These are phyloP conservation scores for Saksenaea vasiformis DNA, from an alignment of 371 early-diverging fungal species.

Conservation along the genomic window DNA sequence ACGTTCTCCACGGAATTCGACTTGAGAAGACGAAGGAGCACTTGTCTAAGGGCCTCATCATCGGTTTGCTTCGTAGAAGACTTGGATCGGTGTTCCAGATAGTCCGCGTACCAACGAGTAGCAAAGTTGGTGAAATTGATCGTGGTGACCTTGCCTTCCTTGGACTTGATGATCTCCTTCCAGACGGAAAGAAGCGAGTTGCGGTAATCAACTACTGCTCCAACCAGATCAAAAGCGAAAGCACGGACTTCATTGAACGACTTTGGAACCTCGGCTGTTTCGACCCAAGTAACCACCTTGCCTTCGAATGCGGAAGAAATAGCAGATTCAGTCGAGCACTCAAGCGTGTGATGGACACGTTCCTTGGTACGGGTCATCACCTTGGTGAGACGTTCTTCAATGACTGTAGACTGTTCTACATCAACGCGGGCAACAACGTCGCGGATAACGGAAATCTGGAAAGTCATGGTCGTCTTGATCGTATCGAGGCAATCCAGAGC, in stretches of 20 bases:
- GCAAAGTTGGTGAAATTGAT: constrained; percentile 26
- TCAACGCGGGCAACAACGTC: constrained; percentile 21
- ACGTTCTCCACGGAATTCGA: constrained; percentile 19
- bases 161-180: constrained; percentile 16
- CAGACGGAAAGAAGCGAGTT: constrained; percentile 25
- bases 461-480: constrained; percentile 23
- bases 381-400: constrained; percentile 18
- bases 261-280: constrained; percentile 33
- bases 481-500: constrained; percentile 30
- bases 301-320: constrained; percentile 41
- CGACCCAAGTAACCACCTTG: constrained; percentile 39
- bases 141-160: constrained; percentile 17
- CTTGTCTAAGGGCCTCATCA: constrained; percentile 19
- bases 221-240: constrained; percentile 43
- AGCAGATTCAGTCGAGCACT: constrained; percentile 23
- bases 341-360: constrained; percentile 22
- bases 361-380: constrained; percentile 28
- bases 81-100: constrained; percentile 28
- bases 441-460: constrained; percentile 22
- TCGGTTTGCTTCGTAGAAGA: constrained; percentile 20
- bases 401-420: background rate
- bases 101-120: constrained; percentile 31
- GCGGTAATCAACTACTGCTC: constrained; percentile 36
- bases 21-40: constrained; percentile 26
- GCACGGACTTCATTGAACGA: constrained; percentile 36